Evolutionary conservation across 331 rosid genomes (phyloP).

Genomic region (Malus hybrid): DNA sequence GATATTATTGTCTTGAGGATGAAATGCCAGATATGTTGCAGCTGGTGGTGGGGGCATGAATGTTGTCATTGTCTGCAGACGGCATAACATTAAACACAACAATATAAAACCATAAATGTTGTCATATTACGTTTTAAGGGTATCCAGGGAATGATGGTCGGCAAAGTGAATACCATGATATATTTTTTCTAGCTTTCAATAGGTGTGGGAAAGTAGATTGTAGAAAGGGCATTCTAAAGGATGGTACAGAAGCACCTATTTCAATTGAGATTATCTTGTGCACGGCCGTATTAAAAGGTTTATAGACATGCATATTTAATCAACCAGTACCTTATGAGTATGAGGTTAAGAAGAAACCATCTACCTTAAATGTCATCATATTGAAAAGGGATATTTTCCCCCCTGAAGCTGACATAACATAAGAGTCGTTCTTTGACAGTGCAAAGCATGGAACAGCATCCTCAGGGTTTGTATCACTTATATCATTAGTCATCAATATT

Average conservation of each 20-base stretch:
- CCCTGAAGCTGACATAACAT: conserved; percentile 99
- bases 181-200: background rate
- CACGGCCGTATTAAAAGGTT: background rate
- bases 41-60: conserved; percentile 99
- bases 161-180: background rate
- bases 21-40: conserved; percentile 96
- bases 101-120: conserved; percentile 43
- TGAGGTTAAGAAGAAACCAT: conserved; percentile 2
- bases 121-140: conserved; percentile 37
- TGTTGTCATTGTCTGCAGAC: conserved; percentile 91
- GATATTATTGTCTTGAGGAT: conserved; percentile 97
- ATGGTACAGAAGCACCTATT: background rate
- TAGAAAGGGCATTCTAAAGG: background rate
- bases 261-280: background rate
- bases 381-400: conserved; percentile 99
- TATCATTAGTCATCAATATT: conserved; percentile 94
- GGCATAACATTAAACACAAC: conserved; percentile 4
- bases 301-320: background rate
- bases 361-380: conserved; percentile 99
- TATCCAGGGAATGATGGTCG: background rate
- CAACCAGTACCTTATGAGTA: background rate
- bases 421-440: conserved; percentile 93
- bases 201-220: background rate
- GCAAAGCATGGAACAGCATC: conserved; percentile 97
- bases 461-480: conserved; percentile 83